Evolutionary conservation across 2,329 filamentous ascomycete genomes (phyloP), one percentile per base, ranked within the genome.

Genomic region (Epicoccum sorghinum): DNA sequence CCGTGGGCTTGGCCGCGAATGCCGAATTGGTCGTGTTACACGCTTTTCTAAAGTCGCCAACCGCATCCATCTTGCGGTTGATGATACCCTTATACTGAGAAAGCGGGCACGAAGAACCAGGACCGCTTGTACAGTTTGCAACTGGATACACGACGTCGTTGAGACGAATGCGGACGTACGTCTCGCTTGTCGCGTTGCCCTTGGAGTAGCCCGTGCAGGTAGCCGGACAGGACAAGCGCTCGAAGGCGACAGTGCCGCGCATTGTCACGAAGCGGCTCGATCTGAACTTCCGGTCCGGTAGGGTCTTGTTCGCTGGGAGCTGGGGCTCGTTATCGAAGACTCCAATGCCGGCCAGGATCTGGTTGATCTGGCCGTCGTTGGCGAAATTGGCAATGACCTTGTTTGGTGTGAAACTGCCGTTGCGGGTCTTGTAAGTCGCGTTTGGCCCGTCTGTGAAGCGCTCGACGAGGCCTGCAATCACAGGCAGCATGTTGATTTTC

Each of bases 341-440:
- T 1, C 86, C 87, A 13, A 82, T 80, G 5, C 81, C 80, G 1
- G 83, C 80, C 0, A 83, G 80, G 6, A 89, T 75, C 70, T 89
- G 82, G 43, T 81, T 85, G 36, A 89, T 78, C 63, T 89, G 86
- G 3, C 86, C 86, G 61, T 89, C 86, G 55, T 89, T 88, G 33
- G 86, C 75, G 67, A 89, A 89, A 0, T 79, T 79, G 44, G 85
- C 81, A 9, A 88, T 78, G 18, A 89, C 75, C 36, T 80, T 82
- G 5, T 85, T 85, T 0, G 87, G 66, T 3, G 69, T 64, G 58
- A 83, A 86, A 0, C 64, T 67, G 4, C 72, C 74, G 4, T 81
- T 80, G 24, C 82, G 78, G 10, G 72, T 75, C 2, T 70, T 79
- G 33, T 83, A 85, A 1, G 74, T 78, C 3, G 78, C 72, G 9